Conservation (phyloP, 2,329 filamentous ascomycete genomes). For the Plenodomus biglobosus region DNA sequence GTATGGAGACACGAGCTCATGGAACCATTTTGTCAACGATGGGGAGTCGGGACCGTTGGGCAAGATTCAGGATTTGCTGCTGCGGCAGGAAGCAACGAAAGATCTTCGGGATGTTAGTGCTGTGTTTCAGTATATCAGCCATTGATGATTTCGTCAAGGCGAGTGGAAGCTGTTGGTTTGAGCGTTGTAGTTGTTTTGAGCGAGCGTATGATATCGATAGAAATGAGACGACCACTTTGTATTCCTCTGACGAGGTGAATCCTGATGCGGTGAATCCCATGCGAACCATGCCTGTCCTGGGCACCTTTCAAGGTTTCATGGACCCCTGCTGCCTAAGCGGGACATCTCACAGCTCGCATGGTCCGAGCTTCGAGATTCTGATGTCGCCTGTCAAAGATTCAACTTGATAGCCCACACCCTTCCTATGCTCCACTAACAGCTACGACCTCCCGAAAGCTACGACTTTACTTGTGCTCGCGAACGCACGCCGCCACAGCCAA, state of each 20-base stretch:
- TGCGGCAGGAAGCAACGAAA: slow-evolving; percentile 81
- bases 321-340: background rate
- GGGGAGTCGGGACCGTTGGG: slow-evolving; percentile 66
- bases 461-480: background rate
- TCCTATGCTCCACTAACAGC: slow-evolving; percentile 1
- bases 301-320: background rate
- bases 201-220: background rate
- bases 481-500: background rate
- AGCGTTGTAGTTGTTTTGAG: background rate
- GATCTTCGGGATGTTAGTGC: slow-evolving; percentile 72
- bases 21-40: slow-evolving; percentile 94
- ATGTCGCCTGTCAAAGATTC: slow-evolving; percentile 2
- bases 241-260: too few species aligned
- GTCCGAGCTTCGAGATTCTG: slow-evolving; percentile 13
- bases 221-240: slow-evolving; percentile 59
- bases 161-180: background rate
- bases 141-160: slow-evolving; percentile 50
- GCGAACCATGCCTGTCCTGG: too few species aligned
- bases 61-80: slow-evolving; percentile 84
- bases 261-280: background rate
- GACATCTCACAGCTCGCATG: slow-evolving; percentile 3
- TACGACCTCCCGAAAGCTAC: background rate
- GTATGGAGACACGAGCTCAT: slow-evolving; percentile 97
- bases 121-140: slow-evolving; percentile 98
- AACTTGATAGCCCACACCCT: background rate